Base-by-base conservation (phyloP, 768 basidiomycete genomes). In the Coprinellus micaceus region DNA sequence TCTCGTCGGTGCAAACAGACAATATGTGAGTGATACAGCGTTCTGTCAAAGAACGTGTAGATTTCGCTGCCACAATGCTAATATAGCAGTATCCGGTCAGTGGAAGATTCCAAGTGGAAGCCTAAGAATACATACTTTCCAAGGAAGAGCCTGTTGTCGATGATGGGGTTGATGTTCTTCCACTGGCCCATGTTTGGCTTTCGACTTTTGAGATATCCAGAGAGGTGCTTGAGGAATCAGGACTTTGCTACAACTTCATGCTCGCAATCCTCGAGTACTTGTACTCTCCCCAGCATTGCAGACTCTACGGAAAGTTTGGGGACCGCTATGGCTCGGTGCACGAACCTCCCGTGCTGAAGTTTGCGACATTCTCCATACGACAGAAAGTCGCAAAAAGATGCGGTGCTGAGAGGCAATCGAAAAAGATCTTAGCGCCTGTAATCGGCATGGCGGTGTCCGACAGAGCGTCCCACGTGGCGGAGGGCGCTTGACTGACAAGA, bases 1-100 rank as follows among this genome's bases (percentile, higher is more conserved):
- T 87, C 4, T 77, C 76, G 53, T 92, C 90, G 33, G 73, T 68
- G 64, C 90, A 91, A 53, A 90, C 88, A 45, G 89, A 91, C 17
- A 92, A 68, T 50, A 91, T 83, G 70, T 92, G 90, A 4, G 88
- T 89, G 58, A 92, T 86, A 58, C 82, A 82, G 61, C 84, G 83
- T 68, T 90, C 88, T 49, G 82, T 77, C 69, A 90, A 76, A 53
- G 84, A 81, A 66, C 87, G 81, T 24, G 87, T 80, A 33, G 88
- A 88, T 61, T 79, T 79, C 28, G 89, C 88, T 50, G 88, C 85
- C 62, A 79, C 75, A 63, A 89, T 77, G 65, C 89, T 90, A 65
- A 30, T 65, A 54, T 45, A 48, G 55, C 59, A 41, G 58, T 58
- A 21, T 10, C 36, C 9, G 40, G 7, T 43, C 15, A 43, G n/a